Conservation (phyloP, 257 asterid species). For the Galeopsis tetrahit region DNA sequence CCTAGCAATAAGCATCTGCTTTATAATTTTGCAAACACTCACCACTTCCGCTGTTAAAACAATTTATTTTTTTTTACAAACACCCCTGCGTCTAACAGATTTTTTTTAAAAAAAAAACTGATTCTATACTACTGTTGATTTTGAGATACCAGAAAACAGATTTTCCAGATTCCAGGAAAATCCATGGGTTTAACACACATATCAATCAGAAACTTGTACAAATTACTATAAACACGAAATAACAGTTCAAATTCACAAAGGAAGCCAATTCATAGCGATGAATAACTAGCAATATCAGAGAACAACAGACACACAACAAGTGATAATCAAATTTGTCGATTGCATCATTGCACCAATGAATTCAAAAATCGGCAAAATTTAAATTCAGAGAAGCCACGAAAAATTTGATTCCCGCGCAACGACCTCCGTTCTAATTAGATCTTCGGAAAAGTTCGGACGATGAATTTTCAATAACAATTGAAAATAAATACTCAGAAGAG, state of each 20-base stretch:
- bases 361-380: not conserved
- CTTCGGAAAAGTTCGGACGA: not conserved
- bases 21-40: no score
- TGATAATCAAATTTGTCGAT: not conserved
- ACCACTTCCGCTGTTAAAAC: no score
- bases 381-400: not conserved
- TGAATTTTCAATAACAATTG: not conserved
- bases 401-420: not conserved
- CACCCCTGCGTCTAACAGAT: no score
- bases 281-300: not conserved
- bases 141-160: not conserved
- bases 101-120: no score
- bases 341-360: not conserved
- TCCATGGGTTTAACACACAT: not conserved
- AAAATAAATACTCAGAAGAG: not conserved
- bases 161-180: conserved; percentile 24
- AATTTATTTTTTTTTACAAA: no score
- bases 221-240: not conserved
- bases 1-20: no score
- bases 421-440: not conserved
- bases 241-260: not conserved
- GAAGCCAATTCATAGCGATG: not conserved
- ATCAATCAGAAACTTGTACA: conserved; percentile 4
- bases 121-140: not conserved
- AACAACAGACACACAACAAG: not conserved